A percentile compares a stretch with the other conserved stretches of the same genome.
These are phyloP conservation scores for Streptanthus diversifolius DNA, from an alignment of 345 rosid species.

Conservation along the genomic window DNA sequence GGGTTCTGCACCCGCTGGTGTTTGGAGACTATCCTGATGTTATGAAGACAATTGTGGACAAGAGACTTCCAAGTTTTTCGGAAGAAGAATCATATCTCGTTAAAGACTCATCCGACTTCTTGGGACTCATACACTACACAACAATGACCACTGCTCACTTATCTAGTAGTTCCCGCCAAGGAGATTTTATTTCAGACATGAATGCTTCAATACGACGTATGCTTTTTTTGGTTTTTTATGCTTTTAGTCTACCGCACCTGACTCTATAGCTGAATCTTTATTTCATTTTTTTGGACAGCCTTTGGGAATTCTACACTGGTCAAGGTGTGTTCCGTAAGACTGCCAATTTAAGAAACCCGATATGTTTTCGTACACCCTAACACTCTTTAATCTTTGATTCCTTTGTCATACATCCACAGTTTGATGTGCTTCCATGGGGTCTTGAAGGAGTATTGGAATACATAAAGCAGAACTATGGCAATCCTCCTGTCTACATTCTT, in stretches of 20 bases:
- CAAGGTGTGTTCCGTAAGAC: constrained; percentile 25
- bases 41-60: constrained; percentile 55
- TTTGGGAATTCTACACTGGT: neutral
- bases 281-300: constrained; percentile 30
- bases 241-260: neutral
- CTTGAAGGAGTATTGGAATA: constrained; percentile 33
- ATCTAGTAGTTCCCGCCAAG: neutral
- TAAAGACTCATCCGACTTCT: constrained; percentile 55
- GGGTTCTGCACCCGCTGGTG: constrained; percentile 59
- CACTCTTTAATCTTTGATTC: neutral
- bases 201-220: constrained; percentile 23
- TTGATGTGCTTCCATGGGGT: constrained; percentile 33
- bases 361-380: neutral
- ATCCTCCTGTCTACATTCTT: constrained; percentile 39
- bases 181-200: constrained; percentile 41
- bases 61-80: constrained; percentile 60
- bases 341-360: neutral
- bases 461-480: constrained; percentile 35
- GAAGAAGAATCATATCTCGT: constrained; percentile 45
- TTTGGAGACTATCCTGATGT: constrained; percentile 66
- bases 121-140: constrained; percentile 49
- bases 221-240: too few relatives aligned
- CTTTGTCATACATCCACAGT: constrained; percentile 19
- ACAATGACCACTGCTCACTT: constrained; percentile 29
- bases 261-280: neutral